Conservation (phyloP, 75 land plant species). For the Sequoia sempervirens region DNA sequence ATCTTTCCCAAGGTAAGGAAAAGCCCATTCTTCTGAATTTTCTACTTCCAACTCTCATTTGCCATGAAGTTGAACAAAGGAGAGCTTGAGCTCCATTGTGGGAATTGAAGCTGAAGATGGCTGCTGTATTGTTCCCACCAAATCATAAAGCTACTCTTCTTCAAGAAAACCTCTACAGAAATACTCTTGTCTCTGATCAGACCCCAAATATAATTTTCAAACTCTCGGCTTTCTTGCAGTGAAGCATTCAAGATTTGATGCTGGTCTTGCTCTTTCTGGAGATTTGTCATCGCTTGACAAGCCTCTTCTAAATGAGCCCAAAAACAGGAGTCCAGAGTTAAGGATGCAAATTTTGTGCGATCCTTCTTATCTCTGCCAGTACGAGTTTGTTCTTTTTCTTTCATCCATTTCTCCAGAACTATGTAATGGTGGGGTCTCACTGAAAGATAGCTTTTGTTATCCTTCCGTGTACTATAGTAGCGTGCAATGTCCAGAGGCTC, state of each 20-base stretch:
- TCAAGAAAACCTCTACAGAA: neutral
- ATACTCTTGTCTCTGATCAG: neutral
- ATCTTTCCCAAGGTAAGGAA: too few species aligned
- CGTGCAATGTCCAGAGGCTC: constrained; percentile 17
- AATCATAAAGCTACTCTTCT: neutral
- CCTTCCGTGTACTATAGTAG: constrained; percentile 12
- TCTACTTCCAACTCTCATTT: neutral
- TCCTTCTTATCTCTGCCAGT: neutral
- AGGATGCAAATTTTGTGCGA: constrained; percentile 2
- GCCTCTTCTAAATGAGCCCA: constrained; percentile 4
- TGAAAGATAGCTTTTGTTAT: neutral
- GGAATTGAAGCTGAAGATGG: neutral
- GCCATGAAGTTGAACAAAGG: neutral
- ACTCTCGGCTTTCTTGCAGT: neutral
- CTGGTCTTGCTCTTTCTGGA: neutral
- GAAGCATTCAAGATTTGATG: neutral
- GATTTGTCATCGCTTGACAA: neutral
- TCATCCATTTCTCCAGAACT: constrained; percentile 9
- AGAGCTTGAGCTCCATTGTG: neutral
- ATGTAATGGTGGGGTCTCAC: constrained; percentile 6
- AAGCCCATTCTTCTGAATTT: neutral
- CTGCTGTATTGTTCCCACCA: neutral
- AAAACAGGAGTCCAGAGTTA: neutral
- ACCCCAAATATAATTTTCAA: neutral
- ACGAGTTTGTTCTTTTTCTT: constrained; percentile 2